Evolutionary conservation across 805 yeast genomes (phyloP).

Genomic region (Metschnikowia corniflorae): DNA sequence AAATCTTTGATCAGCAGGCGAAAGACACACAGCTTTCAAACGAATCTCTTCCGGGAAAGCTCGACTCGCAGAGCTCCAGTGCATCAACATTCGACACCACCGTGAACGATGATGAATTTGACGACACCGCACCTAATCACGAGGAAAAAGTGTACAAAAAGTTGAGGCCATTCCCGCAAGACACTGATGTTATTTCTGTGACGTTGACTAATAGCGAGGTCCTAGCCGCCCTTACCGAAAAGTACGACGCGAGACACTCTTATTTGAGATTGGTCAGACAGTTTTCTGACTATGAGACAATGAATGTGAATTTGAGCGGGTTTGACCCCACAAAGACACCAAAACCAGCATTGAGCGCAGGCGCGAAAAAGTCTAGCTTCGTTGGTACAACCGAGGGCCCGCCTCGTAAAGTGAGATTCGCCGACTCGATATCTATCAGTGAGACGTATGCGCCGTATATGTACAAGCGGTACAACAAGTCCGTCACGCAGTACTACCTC

Average conservation of each 20-base stretch:
- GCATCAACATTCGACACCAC: conserved; percentile 1
- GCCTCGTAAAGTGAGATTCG: conserved; percentile 32
- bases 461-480: conserved; percentile 54
- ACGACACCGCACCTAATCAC: conserved; percentile 2
- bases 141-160: not conserved
- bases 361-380: conserved; percentile 15
- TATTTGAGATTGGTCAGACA: conserved; percentile 35
- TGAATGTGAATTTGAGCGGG: conserved; percentile 29
- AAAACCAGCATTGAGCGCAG: conserved; percentile 16
- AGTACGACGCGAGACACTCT: conserved; percentile 4
- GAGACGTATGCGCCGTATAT: conserved; percentile 50
- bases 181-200: conserved; percentile 1
- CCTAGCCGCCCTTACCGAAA: conserved; percentile 8
- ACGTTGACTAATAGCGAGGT: conserved; percentile 3
- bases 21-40: conserved; percentile 24
- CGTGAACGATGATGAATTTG: not conserved
- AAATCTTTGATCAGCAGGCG: conserved; percentile 37
- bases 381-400: conserved; percentile 2
- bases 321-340: conserved; percentile 23
- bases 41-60: conserved; percentile 14
- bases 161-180: conserved; percentile 5
- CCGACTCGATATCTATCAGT: conserved; percentile 45
- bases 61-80: conserved; percentile 4
- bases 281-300: conserved; percentile 29
- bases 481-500: conserved; percentile 48